Base-by-base conservation (phyloP, 2,329 filamentous ascomycete species). In the Phoma sp. region DNA sequence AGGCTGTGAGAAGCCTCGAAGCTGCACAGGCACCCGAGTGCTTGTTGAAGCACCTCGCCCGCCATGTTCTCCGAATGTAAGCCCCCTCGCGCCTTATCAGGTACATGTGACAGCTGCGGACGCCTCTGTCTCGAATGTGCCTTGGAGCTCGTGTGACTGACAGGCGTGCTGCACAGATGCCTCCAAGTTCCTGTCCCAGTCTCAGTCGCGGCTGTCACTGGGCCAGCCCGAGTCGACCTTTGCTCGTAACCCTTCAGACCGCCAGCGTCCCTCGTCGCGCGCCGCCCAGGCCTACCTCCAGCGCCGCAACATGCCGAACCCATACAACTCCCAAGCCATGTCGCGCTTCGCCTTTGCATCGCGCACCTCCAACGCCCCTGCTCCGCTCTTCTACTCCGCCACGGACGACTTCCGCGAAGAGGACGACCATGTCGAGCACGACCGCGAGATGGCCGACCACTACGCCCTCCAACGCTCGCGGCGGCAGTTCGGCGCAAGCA, bases 111-210 rank as follows among this genome's bases (percentile, higher is more conserved):
- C 60, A 47, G 58, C 65, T 52, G 51, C 58, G 59, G 52, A 48
- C 62, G 62, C 63, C 62, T 58, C 54, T 68, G 67, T 71, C 72
- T 70, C 56, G 67, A 45, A 51, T 43, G 44, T 39, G 40, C 59
- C 48, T 55, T 36, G 37, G 21, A 52, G 64, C 70, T 74, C 76
- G 76, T 74, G 76, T 79, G 77, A 79, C 74, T 77, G 63, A 79
- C 75, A 55, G 66, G 57, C 64, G 54, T 62, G 63, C 60, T 60
- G 38, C 60, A 61, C 71, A 97, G 95, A 98, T 88, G 95, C 95
- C 70, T 98, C 94, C 65, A 89, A 89, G 67, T 99, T 99, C 76
- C 87, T 99, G 84, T 97, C 93, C 64, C 95, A 98, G 85, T 97
- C 92, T 63, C 93, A 96, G 81, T 96, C 93, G 58, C 89, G 92